phyloP scores from a whole-genome alignment of 805 yeast genomes.

The Lachancea thermotolerans region DNA sequence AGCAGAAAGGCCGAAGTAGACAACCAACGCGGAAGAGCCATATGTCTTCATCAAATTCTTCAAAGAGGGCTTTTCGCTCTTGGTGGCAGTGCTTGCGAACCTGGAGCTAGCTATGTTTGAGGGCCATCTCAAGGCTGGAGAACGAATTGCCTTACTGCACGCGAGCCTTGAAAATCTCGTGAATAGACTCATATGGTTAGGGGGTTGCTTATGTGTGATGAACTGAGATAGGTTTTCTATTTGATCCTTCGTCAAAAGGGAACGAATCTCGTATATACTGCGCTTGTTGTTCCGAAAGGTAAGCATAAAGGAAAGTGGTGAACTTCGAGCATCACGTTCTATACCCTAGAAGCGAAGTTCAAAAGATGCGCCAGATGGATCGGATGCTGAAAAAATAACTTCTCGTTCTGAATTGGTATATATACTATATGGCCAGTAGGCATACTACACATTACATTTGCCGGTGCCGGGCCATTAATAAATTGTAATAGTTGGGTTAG shows the following conservation, averaged over 20 bases:
- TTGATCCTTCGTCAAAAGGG: not conserved
- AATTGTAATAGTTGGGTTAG: constrained; percentile 5
- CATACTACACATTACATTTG: too few relatives aligned
- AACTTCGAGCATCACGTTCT: too few relatives aligned
- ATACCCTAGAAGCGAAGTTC: too few relatives aligned
- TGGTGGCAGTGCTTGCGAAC: not conserved
- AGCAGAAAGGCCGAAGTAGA: constrained; percentile 64
- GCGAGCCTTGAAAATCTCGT: not conserved
- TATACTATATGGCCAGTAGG: too few relatives aligned
- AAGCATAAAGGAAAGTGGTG: too few relatives aligned
- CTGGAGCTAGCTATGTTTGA: constrained; percentile 1
- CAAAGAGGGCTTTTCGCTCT: constrained; percentile 27
- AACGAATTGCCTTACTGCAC: not conserved
- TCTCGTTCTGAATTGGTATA: too few relatives aligned
- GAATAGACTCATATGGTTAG: not conserved
- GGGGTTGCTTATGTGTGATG: not conserved
- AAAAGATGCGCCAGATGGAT: too few relatives aligned
- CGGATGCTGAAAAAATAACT: too few relatives aligned
- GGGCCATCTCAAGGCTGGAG: not conserved
- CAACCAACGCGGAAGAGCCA: constrained; percentile 87
- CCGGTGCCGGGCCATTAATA: not conserved
- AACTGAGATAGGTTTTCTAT: not conserved
- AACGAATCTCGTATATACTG: not conserved
- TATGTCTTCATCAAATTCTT: constrained; percentile 73
- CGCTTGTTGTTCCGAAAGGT: not conserved